A percentile compares a stretch with the other conserved stretches of the same genome.
These are phyloP conservation scores for Acer yangbiense DNA, from an alignment of 345 rosid genomes.

Conservation along the genomic window DNA sequence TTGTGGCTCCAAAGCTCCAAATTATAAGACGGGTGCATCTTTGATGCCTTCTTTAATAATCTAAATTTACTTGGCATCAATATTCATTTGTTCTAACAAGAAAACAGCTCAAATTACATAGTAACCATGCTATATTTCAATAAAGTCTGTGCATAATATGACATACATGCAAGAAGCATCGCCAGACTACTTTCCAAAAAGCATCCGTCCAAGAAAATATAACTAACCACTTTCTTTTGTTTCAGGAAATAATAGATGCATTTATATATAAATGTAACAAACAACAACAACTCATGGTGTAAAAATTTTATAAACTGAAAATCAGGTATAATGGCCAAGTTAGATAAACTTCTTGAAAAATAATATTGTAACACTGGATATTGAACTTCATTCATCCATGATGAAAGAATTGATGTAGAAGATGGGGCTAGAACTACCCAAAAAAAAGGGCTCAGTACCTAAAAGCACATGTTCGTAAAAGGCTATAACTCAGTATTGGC, in stretches of 20 bases:
- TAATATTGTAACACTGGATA: not conserved
- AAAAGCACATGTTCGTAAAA: not conserved
- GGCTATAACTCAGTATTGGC: not conserved
- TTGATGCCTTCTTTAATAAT: not conserved
- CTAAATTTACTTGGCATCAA: too few species aligned
- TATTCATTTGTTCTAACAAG: not conserved
- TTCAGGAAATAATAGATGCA: too few species aligned
- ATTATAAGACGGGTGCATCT: not conserved
- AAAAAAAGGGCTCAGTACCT: not conserved
- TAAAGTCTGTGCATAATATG: not conserved
- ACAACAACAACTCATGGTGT: not conserved
- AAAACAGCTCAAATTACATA: not conserved
- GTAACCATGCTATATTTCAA: not conserved
- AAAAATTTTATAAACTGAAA: not conserved
- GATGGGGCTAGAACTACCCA: not conserved
- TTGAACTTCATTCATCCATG: not conserved
- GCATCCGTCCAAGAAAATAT: not conserved
- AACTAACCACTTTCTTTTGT: too few species aligned
- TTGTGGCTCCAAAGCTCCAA: not conserved
- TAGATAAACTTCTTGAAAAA: not conserved
- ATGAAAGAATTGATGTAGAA: not conserved
- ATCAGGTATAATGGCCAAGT: not conserved
- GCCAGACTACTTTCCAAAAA: not conserved
- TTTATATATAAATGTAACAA: not conserved
- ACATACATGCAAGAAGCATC: not conserved